phyloP scores from a whole-genome alignment of 306 rosid genomes.

The Prunus padus region DNA sequence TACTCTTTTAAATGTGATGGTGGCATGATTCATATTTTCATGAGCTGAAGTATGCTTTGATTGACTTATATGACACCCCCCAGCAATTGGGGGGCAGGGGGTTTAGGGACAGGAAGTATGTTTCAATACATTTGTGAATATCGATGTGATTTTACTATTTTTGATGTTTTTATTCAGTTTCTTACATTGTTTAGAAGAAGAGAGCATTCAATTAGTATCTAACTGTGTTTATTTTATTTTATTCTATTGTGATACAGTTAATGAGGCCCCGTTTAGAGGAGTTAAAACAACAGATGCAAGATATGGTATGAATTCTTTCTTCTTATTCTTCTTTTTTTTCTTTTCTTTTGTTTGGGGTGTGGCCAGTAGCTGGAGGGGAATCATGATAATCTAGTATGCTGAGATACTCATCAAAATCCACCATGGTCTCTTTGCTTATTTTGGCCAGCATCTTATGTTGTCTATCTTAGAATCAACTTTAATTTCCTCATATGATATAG shows the following conservation, averaged over 20 bases:
- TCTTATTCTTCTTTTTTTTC: neutral
- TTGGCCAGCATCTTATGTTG: neutral
- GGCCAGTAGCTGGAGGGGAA: neutral
- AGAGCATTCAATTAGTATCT: neutral
- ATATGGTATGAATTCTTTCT: conserved; percentile 47
- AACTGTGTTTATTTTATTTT: neutral
- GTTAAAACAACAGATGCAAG: conserved; percentile 50
- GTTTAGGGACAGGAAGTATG: too few relatives aligned
- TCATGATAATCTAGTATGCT: neutral
- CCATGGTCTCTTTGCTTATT: neutral
- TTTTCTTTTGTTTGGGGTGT: neutral
- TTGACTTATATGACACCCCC: too few relatives aligned
- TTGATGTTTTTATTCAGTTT: neutral
- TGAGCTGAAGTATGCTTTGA: neutral
- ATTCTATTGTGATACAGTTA: conserved; percentile 42
- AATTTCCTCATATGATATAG: neutral
- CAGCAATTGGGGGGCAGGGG: too few relatives aligned
- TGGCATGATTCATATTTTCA: neutral
- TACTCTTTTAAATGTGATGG: neutral
- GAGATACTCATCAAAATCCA: conserved; percentile 5
- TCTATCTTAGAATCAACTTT: neutral
- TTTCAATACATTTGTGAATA: neutral
- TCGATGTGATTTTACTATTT: neutral
- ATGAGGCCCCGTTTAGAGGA: conserved; percentile 75
- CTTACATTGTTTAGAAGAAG: neutral